These are phyloP conservation scores for Chlamydomonas schloesseri DNA, from an alignment of 139 green algal species.

Conservation along the genomic window DNA sequence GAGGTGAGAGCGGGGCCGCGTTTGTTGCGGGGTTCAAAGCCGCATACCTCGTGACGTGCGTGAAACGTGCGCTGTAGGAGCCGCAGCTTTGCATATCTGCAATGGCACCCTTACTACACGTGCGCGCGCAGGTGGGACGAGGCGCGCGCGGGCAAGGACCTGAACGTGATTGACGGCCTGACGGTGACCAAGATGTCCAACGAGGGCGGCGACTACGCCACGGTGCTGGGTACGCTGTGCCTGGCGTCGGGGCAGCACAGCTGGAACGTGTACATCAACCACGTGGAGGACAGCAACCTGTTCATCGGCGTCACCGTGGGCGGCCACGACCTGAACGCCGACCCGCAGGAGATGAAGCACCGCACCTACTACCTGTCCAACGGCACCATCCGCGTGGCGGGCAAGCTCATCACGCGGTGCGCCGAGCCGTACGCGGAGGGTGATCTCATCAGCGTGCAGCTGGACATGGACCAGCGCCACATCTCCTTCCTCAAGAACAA, in stretches of 20 bases:
- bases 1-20: conserved; percentile 41
- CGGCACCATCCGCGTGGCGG: conserved; percentile 67
- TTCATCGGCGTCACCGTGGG: conserved; percentile 73
- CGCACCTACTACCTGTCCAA: conserved; percentile 78
- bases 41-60: too few species aligned
- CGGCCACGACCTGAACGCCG: conserved; percentile 74
- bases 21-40: too few species aligned
- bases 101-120: not conserved
- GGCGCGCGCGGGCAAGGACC: conserved; percentile 66
- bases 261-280: conserved; percentile 80
- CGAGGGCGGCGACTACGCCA: conserved; percentile 72
- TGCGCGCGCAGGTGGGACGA: conserved; percentile 67
- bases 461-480: conserved; percentile 73
- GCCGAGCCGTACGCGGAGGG: conserved; percentile 76
- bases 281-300: conserved; percentile 77
- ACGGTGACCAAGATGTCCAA: conserved; percentile 74
- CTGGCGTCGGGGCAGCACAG: conserved; percentile 67
- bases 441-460: conserved; percentile 71
- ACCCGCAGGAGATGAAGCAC: conserved; percentile 78
- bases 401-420: conserved; percentile 76
- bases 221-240: conserved; percentile 71
- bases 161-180: conserved; percentile 72
- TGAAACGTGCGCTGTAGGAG: not conserved
- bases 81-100: not conserved
- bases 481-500: conserved; percentile 75